phyloP scores from a whole-genome alignment of 2,329 filamentous ascomycete species.

The Aureobasidium zeae region DNA sequence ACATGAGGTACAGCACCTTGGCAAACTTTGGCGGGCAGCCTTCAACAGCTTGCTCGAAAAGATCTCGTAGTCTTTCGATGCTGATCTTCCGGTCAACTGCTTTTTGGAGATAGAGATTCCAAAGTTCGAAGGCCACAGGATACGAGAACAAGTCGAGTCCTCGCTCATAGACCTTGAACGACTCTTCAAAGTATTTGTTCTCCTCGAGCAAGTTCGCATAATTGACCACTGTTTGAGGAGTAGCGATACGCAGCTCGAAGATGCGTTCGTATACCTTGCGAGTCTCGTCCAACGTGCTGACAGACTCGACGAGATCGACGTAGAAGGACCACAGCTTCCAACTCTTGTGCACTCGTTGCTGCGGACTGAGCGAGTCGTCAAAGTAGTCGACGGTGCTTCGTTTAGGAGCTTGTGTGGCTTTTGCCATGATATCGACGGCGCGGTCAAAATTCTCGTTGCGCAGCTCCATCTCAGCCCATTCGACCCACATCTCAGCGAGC shows the following conservation, averaged over 20 bases:
- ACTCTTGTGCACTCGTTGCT: slow-evolving; percentile 95
- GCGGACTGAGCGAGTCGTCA: slow-evolving; percentile 84
- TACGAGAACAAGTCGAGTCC: slow-evolving; percentile 98
- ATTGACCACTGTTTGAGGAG: slow-evolving; percentile 96
- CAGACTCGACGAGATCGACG: slow-evolving; percentile 92
- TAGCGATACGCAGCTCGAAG: slow-evolving; percentile 95
- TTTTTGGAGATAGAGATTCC: slow-evolving; percentile 97
- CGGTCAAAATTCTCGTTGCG: slow-evolving; percentile 93
- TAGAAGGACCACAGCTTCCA: slow-evolving; percentile 99
- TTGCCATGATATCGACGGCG: slow-evolving; percentile 91
- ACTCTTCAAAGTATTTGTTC: slow-evolving; percentile 90
- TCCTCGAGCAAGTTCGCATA: slow-evolving; percentile 94
- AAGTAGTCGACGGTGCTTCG: slow-evolving; percentile 98
- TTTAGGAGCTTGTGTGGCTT: slow-evolving; percentile 94
- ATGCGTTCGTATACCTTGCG: slow-evolving; percentile 93
- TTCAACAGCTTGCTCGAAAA: slow-evolving; percentile 95
- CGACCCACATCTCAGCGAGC: slow-evolving; percentile 95
- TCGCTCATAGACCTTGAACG: slow-evolving; percentile 93
- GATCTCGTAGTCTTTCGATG: slow-evolving; percentile 84
- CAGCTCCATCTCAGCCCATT: slow-evolving; percentile 98
- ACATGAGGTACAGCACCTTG: slow-evolving; percentile 95
- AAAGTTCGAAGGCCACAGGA: slow-evolving; percentile 93
- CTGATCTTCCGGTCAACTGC: slow-evolving; percentile 92
- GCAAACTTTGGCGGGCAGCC: slow-evolving; percentile 92
- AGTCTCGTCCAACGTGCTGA: slow-evolving; percentile 82